Evolutionary conservation across 371 early-diverging fungal genomes (phyloP), one percentile per base, ranked within the genome.

Genomic region (Mortierella sp.): DNA sequence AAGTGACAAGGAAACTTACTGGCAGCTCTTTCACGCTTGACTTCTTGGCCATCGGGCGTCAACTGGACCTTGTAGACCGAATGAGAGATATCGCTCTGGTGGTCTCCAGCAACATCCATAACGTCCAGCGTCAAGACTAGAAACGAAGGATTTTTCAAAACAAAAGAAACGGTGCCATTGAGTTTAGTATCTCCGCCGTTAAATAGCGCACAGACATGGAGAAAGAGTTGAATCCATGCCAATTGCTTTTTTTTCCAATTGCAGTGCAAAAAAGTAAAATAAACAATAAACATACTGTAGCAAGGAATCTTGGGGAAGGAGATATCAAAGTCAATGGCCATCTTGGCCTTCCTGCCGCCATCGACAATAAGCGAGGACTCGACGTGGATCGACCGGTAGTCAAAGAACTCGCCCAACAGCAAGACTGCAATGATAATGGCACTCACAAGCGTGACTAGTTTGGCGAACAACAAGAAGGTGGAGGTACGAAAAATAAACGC

Each of bases 41-140:
- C 89, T 13, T 84, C 87, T 13, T 86, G 77, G 11, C 98, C 98
- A 61, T 85, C 73, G n/a, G 85, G 73, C 76, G 93, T 90, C 40
- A 97, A 79, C 53, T 97, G 91, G 26, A 91, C 91, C 85, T 97
- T 98, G 71, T 89, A 92, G 7, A 98, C 91, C 64, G 92, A 91
- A 82, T 96, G 94, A 14, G 89, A 89, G 63, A 95, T 88, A 66
- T 95, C 95, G 77, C 92, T 92, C 71, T 97, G 94, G 71, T 96
- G 94, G 72, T 97, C 96, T 22, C 98, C 97, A 29, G 95, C 88
- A 22, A 95, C 94, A 86, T 98, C 99, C 96, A 98, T 96, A 22
- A 98, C 95, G 86, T 98, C 98, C 68, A 97, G 88, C 72, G 91
- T 95, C 34, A 97, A 86, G 67, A 97, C 94, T 95, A 73, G 14